Conservation (phyloP, 345 rosid species). For the Odontarrhena argentea region DNA sequence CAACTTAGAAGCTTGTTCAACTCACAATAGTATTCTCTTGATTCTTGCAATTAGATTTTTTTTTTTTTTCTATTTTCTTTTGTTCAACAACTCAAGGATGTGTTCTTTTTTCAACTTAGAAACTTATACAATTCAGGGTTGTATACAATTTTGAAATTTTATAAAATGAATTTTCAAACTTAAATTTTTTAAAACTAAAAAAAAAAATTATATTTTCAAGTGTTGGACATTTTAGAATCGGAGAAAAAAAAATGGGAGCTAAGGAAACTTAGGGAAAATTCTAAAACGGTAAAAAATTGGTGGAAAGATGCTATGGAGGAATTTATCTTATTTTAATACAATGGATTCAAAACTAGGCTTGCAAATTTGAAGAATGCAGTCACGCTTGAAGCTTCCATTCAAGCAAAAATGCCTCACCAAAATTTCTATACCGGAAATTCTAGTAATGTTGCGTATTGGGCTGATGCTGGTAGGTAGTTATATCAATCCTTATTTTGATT, state of each 20-base stretch:
- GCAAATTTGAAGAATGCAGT: constrained; percentile 48
- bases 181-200: background rate
- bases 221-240: constrained; percentile 40
- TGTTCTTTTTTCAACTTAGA: no score
- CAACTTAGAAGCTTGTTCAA: no score
- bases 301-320: constrained; percentile 55
- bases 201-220: background rate
- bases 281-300: constrained; percentile 40
- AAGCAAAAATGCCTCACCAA: background rate
- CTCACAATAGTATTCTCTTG: no score
- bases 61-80: no score
- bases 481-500: background rate
- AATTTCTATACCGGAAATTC: constrained; percentile 25
- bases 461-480: constrained; percentile 16
- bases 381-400: constrained; percentile 36
- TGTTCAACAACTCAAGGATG: no score
- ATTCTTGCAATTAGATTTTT: no score
- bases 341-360: constrained; percentile 41
- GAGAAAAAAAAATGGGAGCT: constrained; percentile 56
- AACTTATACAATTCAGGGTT: no score
- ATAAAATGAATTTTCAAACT: background rate
- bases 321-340: constrained; percentile 39
- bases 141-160: background rate
- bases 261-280: constrained; percentile 31
- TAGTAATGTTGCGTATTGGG: constrained; percentile 16